A percentile compares a stretch with the other conserved stretches of the same genome.
These are phyloP conservation scores for Pistacia vera DNA, from an alignment of 345 rosid genomes.

Conservation along the genomic window DNA sequence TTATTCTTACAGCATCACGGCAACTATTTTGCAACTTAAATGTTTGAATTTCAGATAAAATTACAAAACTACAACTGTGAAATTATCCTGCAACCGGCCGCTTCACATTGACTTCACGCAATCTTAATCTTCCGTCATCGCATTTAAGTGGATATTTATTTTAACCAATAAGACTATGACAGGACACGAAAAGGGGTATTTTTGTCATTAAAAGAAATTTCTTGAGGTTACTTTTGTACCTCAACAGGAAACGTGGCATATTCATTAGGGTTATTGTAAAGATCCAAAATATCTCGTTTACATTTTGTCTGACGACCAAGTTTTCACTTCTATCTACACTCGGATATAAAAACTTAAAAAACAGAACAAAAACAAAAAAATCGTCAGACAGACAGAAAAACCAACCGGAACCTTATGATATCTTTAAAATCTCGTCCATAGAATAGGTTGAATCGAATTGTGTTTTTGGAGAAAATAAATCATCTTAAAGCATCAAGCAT, in stretches of 20 bases:
- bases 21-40: no score
- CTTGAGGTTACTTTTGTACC: not conserved
- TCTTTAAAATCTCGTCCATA: constrained; percentile 3
- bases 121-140: not conserved
- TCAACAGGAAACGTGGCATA: not conserved
- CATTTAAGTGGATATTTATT: no score
- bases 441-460: constrained; percentile 25
- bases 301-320: not conserved
- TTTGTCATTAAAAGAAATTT: not conserved
- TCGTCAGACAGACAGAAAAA: not conserved
- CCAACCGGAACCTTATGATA: not conserved
- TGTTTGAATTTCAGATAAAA: no score
- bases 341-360: not conserved
- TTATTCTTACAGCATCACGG: not conserved
- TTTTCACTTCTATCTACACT: not conserved
- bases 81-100: not conserved
- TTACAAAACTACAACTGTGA: no score
- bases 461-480: not conserved
- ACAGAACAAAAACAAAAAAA: not conserved
- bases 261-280: not conserved
- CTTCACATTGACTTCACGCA: not conserved
- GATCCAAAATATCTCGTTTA: not conserved
- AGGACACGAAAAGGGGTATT: not conserved
- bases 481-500: not conserved
- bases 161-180: not conserved